Base-by-base conservation (phyloP, 2,329 filamentous ascomycete genomes). In the Fusarium ramigenum region DNA sequence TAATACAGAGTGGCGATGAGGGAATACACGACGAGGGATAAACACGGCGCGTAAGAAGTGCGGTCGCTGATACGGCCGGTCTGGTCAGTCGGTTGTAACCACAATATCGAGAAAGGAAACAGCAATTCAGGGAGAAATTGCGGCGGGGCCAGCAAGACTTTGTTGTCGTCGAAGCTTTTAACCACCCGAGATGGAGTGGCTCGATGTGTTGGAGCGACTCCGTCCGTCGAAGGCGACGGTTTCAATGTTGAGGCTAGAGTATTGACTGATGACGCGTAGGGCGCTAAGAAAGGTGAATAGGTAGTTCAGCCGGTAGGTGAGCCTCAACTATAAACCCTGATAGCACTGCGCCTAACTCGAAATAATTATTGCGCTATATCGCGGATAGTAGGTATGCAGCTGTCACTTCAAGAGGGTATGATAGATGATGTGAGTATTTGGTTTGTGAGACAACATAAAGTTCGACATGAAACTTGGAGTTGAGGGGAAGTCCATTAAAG, bases 51-150 rank as follows among this genome's bases (percentile, higher is more conserved):
- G 75, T 76, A 65, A 60, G 50, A 54, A 63, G 37, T 60, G 57
- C 65, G 75, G 75, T 69, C 75, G 70, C 74, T 60, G 70, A 74
- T 72, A 54, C 60, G 75, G 75, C 66, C 74, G 53, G 69, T 59
- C 54, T 64, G 69, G 73, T 72, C 69, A 60, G 66, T 49, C 56
- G 68, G 72, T 50, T 63, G 62, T 67, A 68, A 42, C 66, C 70
- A 49, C 47, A 39, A 49, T 65, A 49, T 42, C 66, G 58, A 40
- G 54, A 71, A 56, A 58, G 46, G 53, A 60, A 63, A 50, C 30
- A 52, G 54, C 49, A 60, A 50, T 50, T 42, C 53, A 32, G 40
- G 34, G 28, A 40, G 62, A 63, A 63, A 56, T 47, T 36, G 44
- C 40, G 37, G 54, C 40, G 54, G 46, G 39, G 39, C 19, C 39